phyloP scores from a whole-genome alignment of 2,329 filamentous ascomycete species.

The Cercospora berteroae region DNA sequence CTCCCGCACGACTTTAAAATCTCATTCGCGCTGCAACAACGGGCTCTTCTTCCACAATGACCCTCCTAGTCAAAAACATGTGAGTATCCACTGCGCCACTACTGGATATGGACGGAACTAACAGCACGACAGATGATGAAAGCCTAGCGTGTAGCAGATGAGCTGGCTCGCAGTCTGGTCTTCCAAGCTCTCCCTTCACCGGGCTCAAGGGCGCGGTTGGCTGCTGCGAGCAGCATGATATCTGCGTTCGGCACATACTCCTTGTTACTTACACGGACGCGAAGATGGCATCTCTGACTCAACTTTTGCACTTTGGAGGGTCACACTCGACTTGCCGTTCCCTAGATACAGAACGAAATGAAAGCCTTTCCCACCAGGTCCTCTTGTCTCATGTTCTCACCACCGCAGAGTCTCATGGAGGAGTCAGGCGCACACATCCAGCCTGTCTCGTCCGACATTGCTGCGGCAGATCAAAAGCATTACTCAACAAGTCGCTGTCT shows the following conservation, averaged over 20 bases:
- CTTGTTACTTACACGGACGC: conserved; percentile 98
- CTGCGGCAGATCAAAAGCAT: conserved; percentile 32
- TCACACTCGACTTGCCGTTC: neutral
- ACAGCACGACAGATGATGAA: conserved; percentile 82
- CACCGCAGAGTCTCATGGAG: conserved; percentile 21
- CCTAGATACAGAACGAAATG: neutral
- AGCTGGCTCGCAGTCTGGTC: conserved; percentile 66
- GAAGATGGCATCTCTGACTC: conserved; percentile 92
- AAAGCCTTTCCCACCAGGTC: neutral
- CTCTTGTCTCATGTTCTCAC: neutral
- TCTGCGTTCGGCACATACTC: conserved; percentile 98
- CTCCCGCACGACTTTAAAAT: conserved; percentile 6
- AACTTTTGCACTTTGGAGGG: conserved; percentile 22
- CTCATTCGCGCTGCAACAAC: conserved; percentile 18
- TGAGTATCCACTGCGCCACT: conserved; percentile 53
- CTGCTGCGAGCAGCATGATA: conserved; percentile 77
- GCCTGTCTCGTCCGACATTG: conserved; percentile 28
- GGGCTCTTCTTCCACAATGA: conserved; percentile 62
- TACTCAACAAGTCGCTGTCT: conserved; percentile 36
- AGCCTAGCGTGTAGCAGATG: conserved; percentile 95
- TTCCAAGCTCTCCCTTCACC: conserved; percentile 76
- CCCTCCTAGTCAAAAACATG: conserved; percentile 99
- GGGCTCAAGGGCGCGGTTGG: conserved; percentile 85
- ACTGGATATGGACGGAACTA: conserved; percentile 27
- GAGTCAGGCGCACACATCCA: conserved; percentile 20